These are phyloP conservation scores for Dysphania ambrosioides DNA, from an alignment of 148 eudicot genomes.

Conservation along the genomic window DNA sequence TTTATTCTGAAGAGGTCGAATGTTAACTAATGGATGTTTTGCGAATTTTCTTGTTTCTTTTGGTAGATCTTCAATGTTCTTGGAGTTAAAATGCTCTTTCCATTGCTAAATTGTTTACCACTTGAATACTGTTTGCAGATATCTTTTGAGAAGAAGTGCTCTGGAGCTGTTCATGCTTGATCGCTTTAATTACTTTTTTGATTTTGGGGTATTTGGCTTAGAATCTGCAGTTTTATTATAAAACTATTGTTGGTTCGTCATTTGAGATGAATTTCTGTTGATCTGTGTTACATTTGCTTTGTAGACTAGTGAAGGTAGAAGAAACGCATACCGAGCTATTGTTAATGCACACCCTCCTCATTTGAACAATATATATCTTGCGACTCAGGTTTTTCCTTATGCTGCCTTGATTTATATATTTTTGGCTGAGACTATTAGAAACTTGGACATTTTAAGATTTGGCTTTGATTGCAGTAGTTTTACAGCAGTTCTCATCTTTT, in stretches of 20 bases:
- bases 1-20: background rate
- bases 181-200: slow-evolving; percentile 91
- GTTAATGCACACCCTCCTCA: slow-evolving; percentile 93
- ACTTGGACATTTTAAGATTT: background rate
- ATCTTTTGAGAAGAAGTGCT: slow-evolving; percentile 95
- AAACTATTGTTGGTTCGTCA: background rate
- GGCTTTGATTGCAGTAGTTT: background rate
- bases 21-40: background rate
- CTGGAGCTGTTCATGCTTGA: slow-evolving; percentile 95
- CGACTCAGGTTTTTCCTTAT: slow-evolving; percentile 73
- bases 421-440: background rate
- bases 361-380: slow-evolving; percentile 85
- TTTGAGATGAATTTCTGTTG: background rate
- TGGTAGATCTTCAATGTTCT: background rate
- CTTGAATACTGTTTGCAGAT: slow-evolving; percentile 49
- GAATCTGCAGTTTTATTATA: background rate
- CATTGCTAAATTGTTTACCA: slow-evolving; percentile 8
- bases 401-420: background rate
- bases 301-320: slow-evolving; percentile 76
- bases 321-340: slow-evolving; percentile 88
- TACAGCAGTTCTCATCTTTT: background rate
- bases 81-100: background rate
- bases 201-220: slow-evolving; percentile 76
- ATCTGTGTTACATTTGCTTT: slow-evolving; percentile 17
- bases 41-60: slow-evolving; percentile 1